Evolutionary conservation across 108 stramenopile species (phyloP), one percentile per base, ranked within the genome.

Genomic region (Pseudonitzschia multiseries): DNA sequence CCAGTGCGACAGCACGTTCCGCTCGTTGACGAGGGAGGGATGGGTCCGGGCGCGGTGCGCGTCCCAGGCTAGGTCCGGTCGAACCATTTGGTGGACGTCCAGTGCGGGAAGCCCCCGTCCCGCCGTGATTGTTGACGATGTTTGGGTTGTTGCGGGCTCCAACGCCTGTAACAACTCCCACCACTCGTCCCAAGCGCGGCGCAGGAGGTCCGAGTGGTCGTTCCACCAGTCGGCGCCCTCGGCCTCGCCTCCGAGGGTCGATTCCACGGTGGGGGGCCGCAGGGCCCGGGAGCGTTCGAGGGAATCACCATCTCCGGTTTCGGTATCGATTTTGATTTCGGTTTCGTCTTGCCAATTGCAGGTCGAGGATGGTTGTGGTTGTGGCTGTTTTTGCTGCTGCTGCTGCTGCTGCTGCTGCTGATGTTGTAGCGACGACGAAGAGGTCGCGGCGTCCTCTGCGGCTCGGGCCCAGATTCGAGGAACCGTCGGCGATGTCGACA

Each of bases 121-220:
- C n/a, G n/a, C n/a, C n/a, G n/a, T n/a, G n/a, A n/a, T n/a, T n/a
- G n/a, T n/a, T n/a, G n/a, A n/a, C n/a, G n/a, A n/a, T n/a, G n/a
- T n/a, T n/a, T n/a, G n/a, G n/a, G n/a, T n/a, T 8, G 24, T 26
- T 28, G n/a, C 6, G 8, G 21, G 26, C 68, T 40, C 42, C 8
- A 10, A 42, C 42, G 42, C 42, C 10, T 42, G 42, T 42, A 9
- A 10, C 42, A 9, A 6, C 42, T 41, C 22, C 6, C 70, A 65
- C 79, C 81, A 84, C 69, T 85, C 82, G 42, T 69, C 40, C 86
- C 86, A 87, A 8, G 86, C 86, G 14, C 57, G 54, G 29, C 64
- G 51, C 21, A 87, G 31, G 33, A 87, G 43, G 4, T 21, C 12
- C 8, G 72, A 76, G 43, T 83, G 65, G 0, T 78, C 64, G 10